Evolutionary conservation across 169 alveolate genomes (phyloP), one percentile per base, ranked within the genome.

Genomic region (Plasmodium vinckei): DNA sequence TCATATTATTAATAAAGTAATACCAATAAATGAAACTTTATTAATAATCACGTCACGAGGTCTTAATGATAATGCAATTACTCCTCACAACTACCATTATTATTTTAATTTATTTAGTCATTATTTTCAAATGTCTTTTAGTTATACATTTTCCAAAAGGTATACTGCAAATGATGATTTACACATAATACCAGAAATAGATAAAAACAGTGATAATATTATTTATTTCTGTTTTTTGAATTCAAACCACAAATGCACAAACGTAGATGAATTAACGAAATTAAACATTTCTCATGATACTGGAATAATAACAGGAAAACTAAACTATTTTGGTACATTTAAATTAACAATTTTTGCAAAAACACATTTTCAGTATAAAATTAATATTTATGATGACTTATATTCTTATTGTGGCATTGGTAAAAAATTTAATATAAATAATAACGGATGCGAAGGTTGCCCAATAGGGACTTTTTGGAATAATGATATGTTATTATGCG

Each of bases 221-320:
- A 70, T 70, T 27, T 86, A 33, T 53, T 86, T 86, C 46, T 86
- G 91, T 72, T 86, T 86, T 53, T 53, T 86, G n/a, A 86, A 86
- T 61, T 57, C 67, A 42, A 13, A 23, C 23, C 39, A 70, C 19
- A 56, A 57, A 57, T 86, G 91, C 54, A 86, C 86, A 71, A 71
- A 86, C 9, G 68, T 71, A 51, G 91, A 86, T 53, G 87, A 60
- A 68, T 21, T 71, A 61, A 86, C 91, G 17, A 57, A 86, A 5
- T 86, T 86, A 60, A 51, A 69, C 19, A 86, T 86, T 15, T 86
- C 91, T 25, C 54, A 33, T 39, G 69, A 54, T 6, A 57, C 73
- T 5, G 91, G 91, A 44, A 33, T 70, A 56, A 70, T 86, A 86
- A 65, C 75, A 7, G 91, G 91, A 60, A 60, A 86, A 47, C 21